Base-by-base conservation (phyloP, 1,284 basidiomycete genomes). In the Uromyces viciae-fabae region DNA sequence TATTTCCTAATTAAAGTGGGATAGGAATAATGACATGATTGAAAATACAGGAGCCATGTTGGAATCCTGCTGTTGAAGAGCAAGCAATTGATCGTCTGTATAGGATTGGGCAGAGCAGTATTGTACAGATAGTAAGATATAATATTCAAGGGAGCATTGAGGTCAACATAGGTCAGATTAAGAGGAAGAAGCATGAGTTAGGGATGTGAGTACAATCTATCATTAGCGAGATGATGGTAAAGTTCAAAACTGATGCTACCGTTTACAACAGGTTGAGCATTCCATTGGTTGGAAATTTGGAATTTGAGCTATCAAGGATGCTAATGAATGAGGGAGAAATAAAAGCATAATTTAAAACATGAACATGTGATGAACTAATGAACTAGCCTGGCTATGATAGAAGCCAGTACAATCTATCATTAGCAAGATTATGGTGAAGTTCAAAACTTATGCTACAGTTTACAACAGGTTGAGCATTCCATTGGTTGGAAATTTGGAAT, bases 51-150 rank as follows among this genome's bases (percentile, higher is more conserved):
- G 64, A 68, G 31, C 64, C 64, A 25, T 42, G 38, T 15, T 68
- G 64, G 64, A 68, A 68, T 43, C 64, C 64, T n/a, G 36, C 19
- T 11, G 4, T 68, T 36, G 64, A 68, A 33, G 64, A 68, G 22
- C 64, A 68, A 25, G 64, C 64, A 8, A 22, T 68, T 5, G 64
- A 68, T 25, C n/a, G 64, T 25, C 64, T 42, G 9, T 68, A 68
- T n/a, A 40, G 64, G 22, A 42, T 68, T n/a, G 64, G 64, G 15
- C 36, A 42, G n/a, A 43, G 28, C 14, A 5, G 22, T 3, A 68
- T 9, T 2, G 36, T 68, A 42, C 36, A 68, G 9, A 42, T 68
- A 19, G 64, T 68, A 25, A 7, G 64, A 8, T 68, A 68, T 14
- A 42, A 42, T 68, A n/a, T 68, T 11, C 3, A 15, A 7, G 17